phyloP scores from a whole-genome alignment of 257 asterid genomes.

The Solanum tarapatanum region DNA sequence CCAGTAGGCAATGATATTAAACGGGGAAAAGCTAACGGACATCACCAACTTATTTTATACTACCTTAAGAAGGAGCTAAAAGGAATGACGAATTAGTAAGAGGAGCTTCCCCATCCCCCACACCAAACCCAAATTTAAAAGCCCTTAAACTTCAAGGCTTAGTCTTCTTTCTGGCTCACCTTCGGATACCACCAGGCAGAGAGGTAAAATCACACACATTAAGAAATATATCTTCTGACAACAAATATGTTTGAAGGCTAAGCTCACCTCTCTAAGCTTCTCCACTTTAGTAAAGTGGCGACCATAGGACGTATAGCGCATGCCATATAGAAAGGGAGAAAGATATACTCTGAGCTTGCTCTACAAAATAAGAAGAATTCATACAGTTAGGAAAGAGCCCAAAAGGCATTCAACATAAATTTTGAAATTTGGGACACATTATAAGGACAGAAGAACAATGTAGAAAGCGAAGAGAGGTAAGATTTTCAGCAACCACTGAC shows the following conservation, averaged over 20 bases:
- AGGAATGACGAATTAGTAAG: neutral
- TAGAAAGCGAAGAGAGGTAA: neutral
- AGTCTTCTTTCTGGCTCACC: neutral
- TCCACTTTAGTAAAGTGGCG: constrained; percentile 83
- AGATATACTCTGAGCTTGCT: constrained; percentile 56
- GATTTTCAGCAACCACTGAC: neutral
- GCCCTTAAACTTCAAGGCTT: neutral
- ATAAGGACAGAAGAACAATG: neutral
- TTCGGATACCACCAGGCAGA: neutral
- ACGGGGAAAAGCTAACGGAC: neutral
- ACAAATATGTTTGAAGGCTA: constrained; percentile 3
- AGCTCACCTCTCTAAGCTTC: constrained; percentile 66
- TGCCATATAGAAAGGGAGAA: constrained; percentile 70
- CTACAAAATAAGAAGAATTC: constrained; percentile 32
- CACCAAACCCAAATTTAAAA: neutral
- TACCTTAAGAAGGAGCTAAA: neutral
- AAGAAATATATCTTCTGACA: neutral
- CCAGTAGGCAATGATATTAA: neutral
- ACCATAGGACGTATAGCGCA: constrained; percentile 91
- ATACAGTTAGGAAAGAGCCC: neutral
- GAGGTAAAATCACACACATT: neutral
- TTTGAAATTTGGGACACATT: neutral
- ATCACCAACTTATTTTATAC: neutral
- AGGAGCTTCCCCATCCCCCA: neutral
- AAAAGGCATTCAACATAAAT: neutral